These are phyloP conservation scores for Straminergon stramineum DNA, from an alignment of 225 moss, liverwort and hornwort species.

Conservation along the genomic window DNA sequence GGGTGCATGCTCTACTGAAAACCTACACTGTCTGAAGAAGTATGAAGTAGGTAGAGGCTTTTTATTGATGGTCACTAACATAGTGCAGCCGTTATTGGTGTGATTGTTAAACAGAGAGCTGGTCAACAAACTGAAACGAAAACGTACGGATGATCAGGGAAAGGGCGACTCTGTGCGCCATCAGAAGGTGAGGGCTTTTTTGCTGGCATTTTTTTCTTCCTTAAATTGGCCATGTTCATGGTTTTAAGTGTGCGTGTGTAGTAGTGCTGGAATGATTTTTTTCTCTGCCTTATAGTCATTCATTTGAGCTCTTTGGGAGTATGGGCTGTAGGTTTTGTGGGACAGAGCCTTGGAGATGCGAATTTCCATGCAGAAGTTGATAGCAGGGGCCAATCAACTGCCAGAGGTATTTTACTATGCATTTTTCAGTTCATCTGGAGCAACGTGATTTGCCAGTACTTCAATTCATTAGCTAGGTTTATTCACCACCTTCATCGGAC, in stretches of 20 bases:
- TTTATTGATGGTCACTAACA: background rate
- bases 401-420: conserved; percentile 32
- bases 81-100: background rate
- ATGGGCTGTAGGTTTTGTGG: conserved; percentile 57
- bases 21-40: background rate
- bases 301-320: background rate
- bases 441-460: background rate
- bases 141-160: conserved; percentile 44
- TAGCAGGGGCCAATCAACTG: conserved; percentile 55
- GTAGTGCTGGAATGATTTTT: background rate
- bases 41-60: background rate
- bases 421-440: background rate
- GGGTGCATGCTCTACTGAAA: background rate
- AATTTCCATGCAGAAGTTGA: conserved; percentile 72
- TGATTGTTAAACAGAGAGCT: conserved; percentile 39
- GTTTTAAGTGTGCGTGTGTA: background rate
- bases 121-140: conserved; percentile 54
- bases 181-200: conserved; percentile 49
- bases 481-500: background rate
- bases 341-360: conserved; percentile 78
- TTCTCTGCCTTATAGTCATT: background rate
- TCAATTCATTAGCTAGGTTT: background rate
- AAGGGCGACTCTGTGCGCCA: conserved; percentile 73
- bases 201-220: background rate
- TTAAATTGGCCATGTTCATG: background rate